These are phyloP conservation scores for Rutstroemia sp. DNA, from an alignment of 2,329 filamentous ascomycete species.

Conservation along the genomic window DNA sequence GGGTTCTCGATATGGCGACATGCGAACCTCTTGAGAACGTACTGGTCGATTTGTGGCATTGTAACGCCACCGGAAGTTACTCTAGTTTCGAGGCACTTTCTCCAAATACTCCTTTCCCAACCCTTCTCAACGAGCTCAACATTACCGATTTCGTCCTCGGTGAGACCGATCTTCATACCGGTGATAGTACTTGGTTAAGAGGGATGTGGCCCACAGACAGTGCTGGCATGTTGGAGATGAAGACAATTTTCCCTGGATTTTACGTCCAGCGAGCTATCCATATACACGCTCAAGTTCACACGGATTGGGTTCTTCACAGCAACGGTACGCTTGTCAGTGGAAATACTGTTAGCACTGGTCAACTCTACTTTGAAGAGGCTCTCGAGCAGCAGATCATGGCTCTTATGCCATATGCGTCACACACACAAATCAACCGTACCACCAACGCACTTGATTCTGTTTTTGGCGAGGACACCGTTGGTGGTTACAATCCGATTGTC, in stretches of 20 bases:
- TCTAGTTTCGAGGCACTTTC: slow-evolving; percentile 24
- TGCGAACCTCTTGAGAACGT: slow-evolving; percentile 32
- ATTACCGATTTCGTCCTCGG: background rate
- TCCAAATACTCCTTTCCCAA: slow-evolving; percentile 10
- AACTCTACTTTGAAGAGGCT: slow-evolving; percentile 56
- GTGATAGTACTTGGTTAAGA: slow-evolving; percentile 34
- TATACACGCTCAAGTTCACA: slow-evolving; percentile 42
- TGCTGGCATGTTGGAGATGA: slow-evolving; percentile 36
- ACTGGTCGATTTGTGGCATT: slow-evolving; percentile 33
- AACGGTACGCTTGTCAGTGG: slow-evolving; percentile 43
- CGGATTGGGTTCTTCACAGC: slow-evolving; percentile 28
- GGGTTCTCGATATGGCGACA: slow-evolving; percentile 33
- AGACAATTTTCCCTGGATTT: slow-evolving; percentile 37
- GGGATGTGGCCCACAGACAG: slow-evolving; percentile 35
- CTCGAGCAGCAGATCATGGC: slow-evolving; percentile 44
- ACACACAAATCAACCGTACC: slow-evolving; percentile 36
- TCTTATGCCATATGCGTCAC: slow-evolving; percentile 38
- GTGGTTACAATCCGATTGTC: slow-evolving; percentile 29
- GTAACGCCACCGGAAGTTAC: slow-evolving; percentile 40
- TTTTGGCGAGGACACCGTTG: slow-evolving; percentile 1
- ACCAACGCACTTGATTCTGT: slow-evolving; percentile 23
- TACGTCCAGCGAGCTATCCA: slow-evolving; percentile 38
- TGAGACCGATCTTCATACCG: slow-evolving; percentile 11
- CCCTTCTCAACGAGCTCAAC: background rate
- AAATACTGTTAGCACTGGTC: slow-evolving; percentile 46